These are phyloP conservation scores for Fraxinus quadrangulata DNA, from an alignment of 257 asterid genomes.

Conservation along the genomic window DNA sequence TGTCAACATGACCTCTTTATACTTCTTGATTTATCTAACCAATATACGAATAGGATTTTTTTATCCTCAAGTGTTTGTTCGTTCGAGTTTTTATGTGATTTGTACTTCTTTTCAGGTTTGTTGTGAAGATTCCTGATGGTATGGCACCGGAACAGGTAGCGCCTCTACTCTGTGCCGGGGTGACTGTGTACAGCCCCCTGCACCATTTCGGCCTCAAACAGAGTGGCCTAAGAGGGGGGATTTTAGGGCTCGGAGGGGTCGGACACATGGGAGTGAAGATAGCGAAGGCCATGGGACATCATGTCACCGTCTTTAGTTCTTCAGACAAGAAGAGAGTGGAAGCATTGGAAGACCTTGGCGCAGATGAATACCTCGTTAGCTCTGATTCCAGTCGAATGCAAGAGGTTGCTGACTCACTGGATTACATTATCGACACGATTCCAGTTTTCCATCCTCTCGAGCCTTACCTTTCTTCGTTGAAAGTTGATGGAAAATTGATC, in stretches of 20 bases:
- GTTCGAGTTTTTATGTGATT: neutral
- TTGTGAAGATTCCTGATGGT: slow-evolving; percentile 87
- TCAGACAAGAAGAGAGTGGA: slow-evolving; percentile 73
- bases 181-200: slow-evolving; percentile 85
- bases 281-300: slow-evolving; percentile 95
- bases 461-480: slow-evolving; percentile 76
- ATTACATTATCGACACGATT: slow-evolving; percentile 83
- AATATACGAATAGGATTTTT: too few species aligned
- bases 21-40: neutral
- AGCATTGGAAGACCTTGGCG: slow-evolving; percentile 80
- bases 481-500: slow-evolving; percentile 80
- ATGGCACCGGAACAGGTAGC: slow-evolving; percentile 92
- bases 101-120: slow-evolving; percentile 50
- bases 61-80: neutral
- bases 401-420: slow-evolving; percentile 66
- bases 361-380: slow-evolving; percentile 86
- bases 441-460: slow-evolving; percentile 86
- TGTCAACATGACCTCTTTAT: neutral
- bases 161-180: slow-evolving; percentile 89
- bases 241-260: slow-evolving; percentile 91
- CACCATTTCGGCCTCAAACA: slow-evolving; percentile 68
- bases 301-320: slow-evolving; percentile 83
- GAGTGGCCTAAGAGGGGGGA: slow-evolving; percentile 78
- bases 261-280: slow-evolving; percentile 97
- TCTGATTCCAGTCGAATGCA: slow-evolving; percentile 57